Conservation (phyloP, 148 eudicot genomes). For the Agrostemma githago region DNA sequence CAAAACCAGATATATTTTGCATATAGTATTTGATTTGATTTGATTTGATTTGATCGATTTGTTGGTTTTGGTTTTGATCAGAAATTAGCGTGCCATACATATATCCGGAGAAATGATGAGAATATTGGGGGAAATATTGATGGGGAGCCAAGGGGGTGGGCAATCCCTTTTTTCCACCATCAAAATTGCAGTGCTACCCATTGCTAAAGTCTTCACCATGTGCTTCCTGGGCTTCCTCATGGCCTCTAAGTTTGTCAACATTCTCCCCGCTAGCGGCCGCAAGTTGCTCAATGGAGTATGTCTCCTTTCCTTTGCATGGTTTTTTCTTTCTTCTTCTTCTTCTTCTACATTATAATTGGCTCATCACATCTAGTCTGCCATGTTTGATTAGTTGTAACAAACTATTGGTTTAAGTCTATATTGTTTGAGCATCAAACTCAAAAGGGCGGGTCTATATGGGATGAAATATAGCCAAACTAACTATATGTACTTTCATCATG, state of each 20-base stretch:
- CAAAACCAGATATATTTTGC: too few relatives aligned
- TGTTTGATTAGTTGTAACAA: not conserved
- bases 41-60: too few relatives aligned
- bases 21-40: too few relatives aligned
- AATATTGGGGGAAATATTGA: slow-evolving; percentile 35
- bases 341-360: too few relatives aligned
- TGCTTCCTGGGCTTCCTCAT: slow-evolving; percentile 87
- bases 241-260: slow-evolving; percentile 79
- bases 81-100: too few relatives aligned
- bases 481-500: too few relatives aligned
- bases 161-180: slow-evolving; percentile 56
- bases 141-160: slow-evolving; percentile 44
- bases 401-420: not conserved
- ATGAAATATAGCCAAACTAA: too few relatives aligned
- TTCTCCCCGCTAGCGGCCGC: slow-evolving; percentile 78
- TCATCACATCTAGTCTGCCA: not conserved
- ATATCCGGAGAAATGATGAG: not conserved
- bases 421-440: not conserved
- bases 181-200: slow-evolving; percentile 87
- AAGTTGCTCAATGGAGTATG: slow-evolving; percentile 89
- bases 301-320: too few relatives aligned
- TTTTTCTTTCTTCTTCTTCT: too few relatives aligned
- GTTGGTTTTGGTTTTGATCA: too few relatives aligned
- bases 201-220: slow-evolving; percentile 85
- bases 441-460: too few relatives aligned